Base-by-base conservation (phyloP, 2,329 filamentous ascomycete genomes). In the Talaromyces sp. region DNA sequence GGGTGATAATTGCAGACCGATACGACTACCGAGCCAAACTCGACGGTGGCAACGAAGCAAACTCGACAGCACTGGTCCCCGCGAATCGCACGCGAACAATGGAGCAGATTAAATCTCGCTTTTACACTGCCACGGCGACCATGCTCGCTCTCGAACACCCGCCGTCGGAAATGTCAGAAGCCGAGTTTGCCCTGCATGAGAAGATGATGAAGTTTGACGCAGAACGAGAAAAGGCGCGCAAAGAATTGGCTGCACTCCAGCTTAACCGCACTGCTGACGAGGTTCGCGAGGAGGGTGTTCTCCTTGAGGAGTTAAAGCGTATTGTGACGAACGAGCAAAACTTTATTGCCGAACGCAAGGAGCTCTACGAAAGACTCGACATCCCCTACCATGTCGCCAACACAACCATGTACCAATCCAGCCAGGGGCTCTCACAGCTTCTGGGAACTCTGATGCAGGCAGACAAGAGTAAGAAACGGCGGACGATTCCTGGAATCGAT, bases 71-170 rank as follows among this genome's bases (percentile, higher is more conserved):
- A 18, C 68, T 77, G 28, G 73, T 76, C 6, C 68, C 76, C 1
- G 70, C 72, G 23, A 75, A 73, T 63, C 81, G 82, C 61, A 74
- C 77, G 7, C 86, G 95, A 50, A 88, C 86, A 1, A 87, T 97
- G 82, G 95, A 99, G 74, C 92, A 96, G 64, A 80, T 99, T 64
- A 99, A 99, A 75, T 85, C 88, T 16, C 86, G 95, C 59, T 98
- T 96, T 78, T 99, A 98, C 76, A 86, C 88, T 60, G 86, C 98
- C 40, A 91, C 90, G 1, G 89, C 90, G 8, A 90, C 87, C 69
- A 89, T 95, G 81, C 90, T 96, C 82, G 87, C 89, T 1, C 79
- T 91, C 6, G 85, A 91, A 68, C 93, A 90, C 62, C 91, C 91
- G 0, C 86, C 90, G 0, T 89, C 90, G 64, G 91, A 87, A 74